A percentile compares a stretch with the other conserved stretches of the same genome.
phyloP scores from a whole-genome alignment of 2,329 filamentous ascomycete species.

The Penicillium sp. region DNA sequence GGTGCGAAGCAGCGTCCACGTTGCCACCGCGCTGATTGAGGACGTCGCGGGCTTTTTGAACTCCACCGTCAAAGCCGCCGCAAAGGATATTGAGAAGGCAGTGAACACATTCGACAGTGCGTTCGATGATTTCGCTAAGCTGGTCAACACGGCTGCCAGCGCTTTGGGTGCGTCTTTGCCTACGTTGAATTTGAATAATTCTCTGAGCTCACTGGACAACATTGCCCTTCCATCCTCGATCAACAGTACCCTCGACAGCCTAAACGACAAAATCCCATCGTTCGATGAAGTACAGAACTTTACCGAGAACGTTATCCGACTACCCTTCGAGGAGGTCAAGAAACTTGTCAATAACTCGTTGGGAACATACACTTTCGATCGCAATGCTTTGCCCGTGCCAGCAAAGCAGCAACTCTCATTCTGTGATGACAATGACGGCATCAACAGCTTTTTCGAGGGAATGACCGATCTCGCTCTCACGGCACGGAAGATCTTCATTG shows the following conservation, averaged over 20 bases:
- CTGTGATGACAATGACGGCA: slow-evolving; percentile 80
- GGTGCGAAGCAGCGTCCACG: slow-evolving; percentile 75
- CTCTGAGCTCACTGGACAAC: slow-evolving; percentile 66
- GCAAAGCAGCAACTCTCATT: slow-evolving; percentile 80
- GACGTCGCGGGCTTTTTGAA: slow-evolving; percentile 64
- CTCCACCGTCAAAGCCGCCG: slow-evolving; percentile 50
- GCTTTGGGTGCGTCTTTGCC: slow-evolving; percentile 52
- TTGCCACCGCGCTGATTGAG: slow-evolving; percentile 63
- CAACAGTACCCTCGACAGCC: slow-evolving; percentile 66
- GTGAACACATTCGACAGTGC: slow-evolving; percentile 55
- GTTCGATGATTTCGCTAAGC: slow-evolving; percentile 53
- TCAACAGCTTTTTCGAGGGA: slow-evolving; percentile 79
- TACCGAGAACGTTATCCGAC: slow-evolving; percentile 70
- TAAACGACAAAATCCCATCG: slow-evolving; percentile 78
- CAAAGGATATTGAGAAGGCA: slow-evolving; percentile 46
- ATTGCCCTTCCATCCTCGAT: slow-evolving; percentile 71
- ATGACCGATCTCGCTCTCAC: slow-evolving; percentile 67
- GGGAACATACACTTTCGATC: slow-evolving; percentile 74
- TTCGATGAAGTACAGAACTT: slow-evolving; percentile 84
- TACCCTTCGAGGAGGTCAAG: slow-evolving; percentile 81
- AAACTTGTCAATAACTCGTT: slow-evolving; percentile 70
- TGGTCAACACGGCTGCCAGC: slow-evolving; percentile 59
- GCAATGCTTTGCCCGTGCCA: slow-evolving; percentile 76
- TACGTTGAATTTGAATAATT: slow-evolving; percentile 64
- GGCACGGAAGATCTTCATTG: slow-evolving; percentile 74